phyloP scores from a whole-genome alignment of 1,284 basidiomycete genomes.

The Apiotrichum brassicae region DNA sequence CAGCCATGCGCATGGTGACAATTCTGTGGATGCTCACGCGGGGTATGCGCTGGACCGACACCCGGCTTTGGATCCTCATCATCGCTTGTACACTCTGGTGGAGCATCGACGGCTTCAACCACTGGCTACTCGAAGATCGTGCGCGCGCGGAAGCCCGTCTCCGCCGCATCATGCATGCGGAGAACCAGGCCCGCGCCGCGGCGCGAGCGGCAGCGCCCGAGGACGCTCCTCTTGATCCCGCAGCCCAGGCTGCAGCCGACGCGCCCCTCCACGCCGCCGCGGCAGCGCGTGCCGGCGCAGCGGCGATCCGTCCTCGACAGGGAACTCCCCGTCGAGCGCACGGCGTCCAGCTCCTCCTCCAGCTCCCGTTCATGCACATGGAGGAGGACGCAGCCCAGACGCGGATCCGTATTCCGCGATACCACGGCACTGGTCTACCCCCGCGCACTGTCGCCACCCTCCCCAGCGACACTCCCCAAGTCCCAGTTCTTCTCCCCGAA shows the following conservation, averaged over 20 bases:
- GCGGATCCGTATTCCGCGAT: slow-evolving; percentile 16
- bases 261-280: slow-evolving; percentile 8
- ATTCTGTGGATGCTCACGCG: slow-evolving; percentile 40
- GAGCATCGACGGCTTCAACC: slow-evolving; percentile 25
- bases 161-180: neutral
- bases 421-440: slow-evolving; percentile 3
- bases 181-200: neutral
- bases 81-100: slow-evolving; percentile 30
- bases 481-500: slow-evolving; percentile 2
- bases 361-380: slow-evolving; percentile 17
- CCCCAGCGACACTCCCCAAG: neutral
- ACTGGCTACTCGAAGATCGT: slow-evolving; percentile 7
- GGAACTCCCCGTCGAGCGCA: neutral
- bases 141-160: neutral
- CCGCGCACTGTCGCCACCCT: neutral
- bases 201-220: neutral
- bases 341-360: slow-evolving; percentile 5
- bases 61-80: slow-evolving; percentile 31
- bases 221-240: slow-evolving; percentile 3
- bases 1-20: slow-evolving; percentile 23
- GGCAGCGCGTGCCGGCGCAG: neutral
- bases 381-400: slow-evolving; percentile 26
- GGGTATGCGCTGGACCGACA: slow-evolving; percentile 32
- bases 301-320: neutral
- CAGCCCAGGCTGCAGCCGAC: neutral